These are phyloP conservation scores for Ulota crispa DNA, from an alignment of 225 moss, liverwort and hornwort genomes.

Conservation along the genomic window DNA sequence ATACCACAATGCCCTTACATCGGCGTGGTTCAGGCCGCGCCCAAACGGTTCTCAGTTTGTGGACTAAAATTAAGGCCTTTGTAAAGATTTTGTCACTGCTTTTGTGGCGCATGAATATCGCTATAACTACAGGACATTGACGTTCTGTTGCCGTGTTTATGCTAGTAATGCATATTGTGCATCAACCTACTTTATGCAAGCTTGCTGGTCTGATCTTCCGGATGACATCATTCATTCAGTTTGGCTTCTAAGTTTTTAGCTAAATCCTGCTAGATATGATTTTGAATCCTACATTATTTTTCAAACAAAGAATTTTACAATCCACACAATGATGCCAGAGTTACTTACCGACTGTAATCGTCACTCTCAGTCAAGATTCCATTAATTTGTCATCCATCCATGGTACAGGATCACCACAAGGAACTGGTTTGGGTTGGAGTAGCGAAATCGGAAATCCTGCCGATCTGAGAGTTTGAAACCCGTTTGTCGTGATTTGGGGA, in stretches of 20 bases:
- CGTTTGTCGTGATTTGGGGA: not conserved
- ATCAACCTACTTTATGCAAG: not conserved
- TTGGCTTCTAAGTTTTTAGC: not conserved
- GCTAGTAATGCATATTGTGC: not conserved
- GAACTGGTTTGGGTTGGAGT: not conserved
- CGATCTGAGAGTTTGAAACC: not conserved
- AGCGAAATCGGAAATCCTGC: not conserved
- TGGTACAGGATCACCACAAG: not conserved
- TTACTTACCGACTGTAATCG: not conserved
- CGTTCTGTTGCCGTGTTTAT: too few relatives aligned
- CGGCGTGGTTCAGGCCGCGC: too few relatives aligned
- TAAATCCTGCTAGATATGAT: not conserved
- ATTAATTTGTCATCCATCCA: not conserved
- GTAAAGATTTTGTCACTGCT: too few relatives aligned
- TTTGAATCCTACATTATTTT: not conserved
- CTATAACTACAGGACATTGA: too few relatives aligned
- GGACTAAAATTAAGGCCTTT: too few relatives aligned
- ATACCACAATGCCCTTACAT: too few relatives aligned
- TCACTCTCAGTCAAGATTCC: not conserved
- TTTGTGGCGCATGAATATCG: too few relatives aligned
- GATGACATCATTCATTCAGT: not conserved
- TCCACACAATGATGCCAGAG: not conserved
- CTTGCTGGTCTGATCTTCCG: not conserved
- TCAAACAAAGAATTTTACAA: not conserved
- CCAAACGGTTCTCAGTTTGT: too few relatives aligned